Conservation (phyloP, 2,329 filamentous ascomycete species). For the Fusarium sp. region DNA sequence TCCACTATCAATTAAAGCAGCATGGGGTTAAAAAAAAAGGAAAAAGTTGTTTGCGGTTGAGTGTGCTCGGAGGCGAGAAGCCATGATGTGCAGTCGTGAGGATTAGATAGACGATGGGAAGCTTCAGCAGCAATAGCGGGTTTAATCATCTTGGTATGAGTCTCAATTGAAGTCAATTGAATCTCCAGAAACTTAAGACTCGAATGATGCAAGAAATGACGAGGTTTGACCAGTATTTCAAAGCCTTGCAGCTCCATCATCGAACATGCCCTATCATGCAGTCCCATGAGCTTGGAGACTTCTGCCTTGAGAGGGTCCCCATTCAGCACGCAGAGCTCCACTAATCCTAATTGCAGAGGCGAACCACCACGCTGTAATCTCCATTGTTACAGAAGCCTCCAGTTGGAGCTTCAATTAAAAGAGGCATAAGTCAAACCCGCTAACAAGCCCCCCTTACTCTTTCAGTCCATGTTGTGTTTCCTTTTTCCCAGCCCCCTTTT, state of each 20-base stretch:
- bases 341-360: constrained; percentile 17
- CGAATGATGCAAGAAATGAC: constrained; percentile 29
- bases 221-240: constrained; percentile 25
- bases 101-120: constrained; percentile 38
- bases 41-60: constrained; percentile 34
- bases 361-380: constrained; percentile 17
- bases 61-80: constrained; percentile 36
- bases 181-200: constrained; percentile 10
- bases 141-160: background rate
- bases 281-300: constrained; percentile 39
- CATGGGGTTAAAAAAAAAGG: constrained; percentile 32
- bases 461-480: constrained; percentile 2
- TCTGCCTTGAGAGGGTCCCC: constrained; percentile 44
- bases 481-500: constrained; percentile 29
- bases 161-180: constrained; percentile 42
- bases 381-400: constrained; percentile 5
- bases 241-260: constrained; percentile 41
- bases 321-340: constrained; percentile 19
- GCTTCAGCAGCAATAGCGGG: constrained; percentile 2
- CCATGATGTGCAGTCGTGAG: constrained; percentile 38
- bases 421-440: constrained; percentile 5
- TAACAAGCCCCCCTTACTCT: constrained; percentile 30
- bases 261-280: constrained; percentile 43
- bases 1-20: constrained; percentile 37
- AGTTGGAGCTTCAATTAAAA: constrained; percentile 17